Percentiles rank a stretch among this genome's conserved stretches.
Conservation (phyloP, 2,329 filamentous ascomycete genomes). For the Thelonectria olida region DNA sequence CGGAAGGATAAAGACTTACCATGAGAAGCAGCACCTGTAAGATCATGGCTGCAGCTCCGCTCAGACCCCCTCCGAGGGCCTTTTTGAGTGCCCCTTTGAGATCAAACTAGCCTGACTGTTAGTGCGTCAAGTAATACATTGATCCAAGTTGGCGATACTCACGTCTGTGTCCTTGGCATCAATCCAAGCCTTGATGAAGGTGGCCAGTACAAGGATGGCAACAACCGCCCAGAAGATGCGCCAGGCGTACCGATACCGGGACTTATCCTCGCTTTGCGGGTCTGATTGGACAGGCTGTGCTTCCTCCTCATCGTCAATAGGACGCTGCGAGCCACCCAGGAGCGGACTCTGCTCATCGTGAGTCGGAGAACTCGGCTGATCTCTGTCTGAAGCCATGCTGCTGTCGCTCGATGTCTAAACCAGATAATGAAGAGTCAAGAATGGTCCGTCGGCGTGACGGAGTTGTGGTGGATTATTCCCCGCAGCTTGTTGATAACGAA, state of each 20-base stretch:
- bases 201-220: slow-evolving; percentile 41
- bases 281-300: not conserved
- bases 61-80: slow-evolving; percentile 57
- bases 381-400: not conserved
- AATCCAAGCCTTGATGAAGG: slow-evolving; percentile 58
- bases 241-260: slow-evolving; percentile 39
- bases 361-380: not conserved
- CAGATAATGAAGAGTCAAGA: not conserved
- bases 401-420: no score
- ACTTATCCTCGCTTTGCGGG: slow-evolving; percentile 13
- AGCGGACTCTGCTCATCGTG: slow-evolving; percentile 21
- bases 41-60: slow-evolving; percentile 59
- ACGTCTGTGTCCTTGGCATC: slow-evolving; percentile 52
- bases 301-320: slow-evolving; percentile 4
- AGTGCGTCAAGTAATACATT: not conserved
- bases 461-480: not conserved
- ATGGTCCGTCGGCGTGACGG: not conserved
- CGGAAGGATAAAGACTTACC: slow-evolving; percentile 39
- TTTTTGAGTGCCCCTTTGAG: slow-evolving; percentile 53
- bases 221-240: slow-evolving; percentile 48
- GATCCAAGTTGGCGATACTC: slow-evolving; percentile 15
- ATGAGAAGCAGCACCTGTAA: slow-evolving; percentile 58
- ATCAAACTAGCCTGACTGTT: slow-evolving; percentile 49
- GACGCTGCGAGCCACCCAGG: slow-evolving; percentile 5
- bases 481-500: slow-evolving; percentile 1